Evolutionary conservation across 768 basidiomycete species (phyloP).

Genomic region (Mycena maculata): DNA sequence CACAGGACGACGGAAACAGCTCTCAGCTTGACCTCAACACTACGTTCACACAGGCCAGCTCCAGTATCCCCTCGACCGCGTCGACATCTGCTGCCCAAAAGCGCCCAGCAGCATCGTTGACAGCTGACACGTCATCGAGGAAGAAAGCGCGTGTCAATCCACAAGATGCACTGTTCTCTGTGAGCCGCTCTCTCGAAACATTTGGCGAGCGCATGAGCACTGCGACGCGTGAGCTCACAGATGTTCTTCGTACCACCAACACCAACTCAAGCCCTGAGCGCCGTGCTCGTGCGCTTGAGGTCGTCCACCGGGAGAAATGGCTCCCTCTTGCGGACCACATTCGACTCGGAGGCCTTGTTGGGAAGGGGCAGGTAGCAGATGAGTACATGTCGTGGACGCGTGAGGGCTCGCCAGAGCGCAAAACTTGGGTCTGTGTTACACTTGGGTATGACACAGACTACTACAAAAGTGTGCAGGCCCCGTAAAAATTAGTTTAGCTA

Average conservation of each 20-base stretch:
- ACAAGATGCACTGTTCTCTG: not conserved
- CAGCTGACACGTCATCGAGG: not conserved
- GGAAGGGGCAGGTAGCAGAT: conserved; percentile 4
- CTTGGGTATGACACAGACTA: not conserved
- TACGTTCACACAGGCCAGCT: not conserved
- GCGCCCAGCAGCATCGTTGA: not conserved
- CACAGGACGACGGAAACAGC: not conserved
- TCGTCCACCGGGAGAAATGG: not conserved
- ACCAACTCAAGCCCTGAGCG: conserved; percentile 16
- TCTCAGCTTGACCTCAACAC: not conserved
- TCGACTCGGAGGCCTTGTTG: not conserved
- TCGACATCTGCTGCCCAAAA: not conserved
- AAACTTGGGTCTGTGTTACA: not conserved
- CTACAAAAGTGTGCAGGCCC: not conserved
- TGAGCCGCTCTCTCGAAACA: conserved; percentile 6
- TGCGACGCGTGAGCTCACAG: conserved; percentile 1
- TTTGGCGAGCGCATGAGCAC: conserved; percentile 7
- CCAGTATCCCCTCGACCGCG: not conserved
- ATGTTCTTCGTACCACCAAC: conserved; percentile 7
- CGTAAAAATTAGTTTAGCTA: not conserved
- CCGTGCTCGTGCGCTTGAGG: not conserved
- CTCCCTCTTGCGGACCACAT: not conserved
- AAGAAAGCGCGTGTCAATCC: conserved; percentile 7
- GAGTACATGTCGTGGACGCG: conserved; percentile 5
- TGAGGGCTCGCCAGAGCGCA: not conserved